Base-by-base conservation (phyloP, 2,329 filamentous ascomycete species). In the Apiospora pterosperma region DNA sequence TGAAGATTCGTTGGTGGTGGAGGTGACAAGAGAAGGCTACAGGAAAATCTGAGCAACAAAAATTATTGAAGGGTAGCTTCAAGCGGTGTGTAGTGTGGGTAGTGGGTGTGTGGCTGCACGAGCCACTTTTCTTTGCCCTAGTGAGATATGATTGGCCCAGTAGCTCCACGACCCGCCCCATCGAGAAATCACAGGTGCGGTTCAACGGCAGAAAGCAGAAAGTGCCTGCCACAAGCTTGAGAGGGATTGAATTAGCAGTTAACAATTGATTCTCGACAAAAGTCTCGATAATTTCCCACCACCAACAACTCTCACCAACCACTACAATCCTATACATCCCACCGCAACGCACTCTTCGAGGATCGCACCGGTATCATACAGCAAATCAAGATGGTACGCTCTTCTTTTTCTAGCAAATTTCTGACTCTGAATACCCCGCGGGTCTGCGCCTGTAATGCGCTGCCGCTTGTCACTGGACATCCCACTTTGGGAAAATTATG, bases 351-450 rank as follows among this genome's bases (percentile, higher is more conserved):
- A 79, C 85, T 88, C 86, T 88, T 88, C 86, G 86, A 88, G 86
- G 86, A 88, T 88, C 85, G 85, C 81, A 79, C 84, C 85, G 85
- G n/a, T n/a, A n/a, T 85, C 85, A 84, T 77, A 78, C 52, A 41
- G 39, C 48, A 55, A 55, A 55, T 78, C 82, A 88, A 85, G 80
- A 88, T 88, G 86, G 86, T 88, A 77, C 81, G 86, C 81, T 72
- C 28, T 28, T 16, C 16, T n/a, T 34, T n/a, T 55, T 62, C 21
- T 11, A 25, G 62, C 59, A 55, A 58, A 19, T 42, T 62, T n/a
- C 62, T 39, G 34, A 61, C 36, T 59, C 10, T 4, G 5, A 10
- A 55, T 21, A 55, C 44, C 44, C 44, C 44, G 44, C 48, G 48
- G 7, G 28, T 11, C 8, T 19, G 48, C 48, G 28, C 28, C 48